phyloP scores from a whole-genome alignment of 176 grass and related monocot species.

The Cenchrus americanus region DNA sequence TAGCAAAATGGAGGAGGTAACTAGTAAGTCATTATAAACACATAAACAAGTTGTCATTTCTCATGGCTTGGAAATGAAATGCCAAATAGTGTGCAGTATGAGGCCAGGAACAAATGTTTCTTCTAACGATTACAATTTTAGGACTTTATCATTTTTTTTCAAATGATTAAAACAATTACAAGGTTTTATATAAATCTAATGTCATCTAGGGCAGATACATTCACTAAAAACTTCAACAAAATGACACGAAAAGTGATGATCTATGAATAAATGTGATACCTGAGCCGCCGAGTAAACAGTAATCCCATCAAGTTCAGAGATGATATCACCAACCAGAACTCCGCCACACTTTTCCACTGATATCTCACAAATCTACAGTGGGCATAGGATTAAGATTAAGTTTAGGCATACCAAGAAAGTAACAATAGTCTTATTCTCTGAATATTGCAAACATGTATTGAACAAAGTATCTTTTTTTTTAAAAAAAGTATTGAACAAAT shows the following conservation, averaged over 20 bases:
- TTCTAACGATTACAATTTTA: background rate
- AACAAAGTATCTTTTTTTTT: background rate
- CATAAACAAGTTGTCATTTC: background rate
- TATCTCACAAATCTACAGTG: conserved; percentile 25
- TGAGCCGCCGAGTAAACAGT: background rate
- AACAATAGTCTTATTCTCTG: background rate
- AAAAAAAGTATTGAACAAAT: too few relatives aligned
- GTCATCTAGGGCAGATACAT: background rate
- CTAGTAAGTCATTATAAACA: background rate
- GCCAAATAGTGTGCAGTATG: background rate
- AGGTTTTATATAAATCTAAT: background rate
- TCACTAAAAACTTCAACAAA: background rate
- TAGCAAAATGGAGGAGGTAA: background rate
- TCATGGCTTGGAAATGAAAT: background rate
- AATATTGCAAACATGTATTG: background rate
- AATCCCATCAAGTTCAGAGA: conserved; percentile 7
- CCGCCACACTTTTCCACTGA: background rate
- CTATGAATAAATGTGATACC: background rate
- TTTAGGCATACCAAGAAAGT: background rate
- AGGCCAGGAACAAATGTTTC: background rate
- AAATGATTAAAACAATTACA: background rate
- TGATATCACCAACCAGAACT: background rate
- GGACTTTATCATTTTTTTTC: background rate
- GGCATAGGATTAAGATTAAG: background rate
- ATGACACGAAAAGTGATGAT: background rate